Evolutionary conservation across 2,329 filamentous ascomycete genomes (phyloP), one percentile per base, ranked within the genome.

Genomic region (Calonectria pteridis): DNA sequence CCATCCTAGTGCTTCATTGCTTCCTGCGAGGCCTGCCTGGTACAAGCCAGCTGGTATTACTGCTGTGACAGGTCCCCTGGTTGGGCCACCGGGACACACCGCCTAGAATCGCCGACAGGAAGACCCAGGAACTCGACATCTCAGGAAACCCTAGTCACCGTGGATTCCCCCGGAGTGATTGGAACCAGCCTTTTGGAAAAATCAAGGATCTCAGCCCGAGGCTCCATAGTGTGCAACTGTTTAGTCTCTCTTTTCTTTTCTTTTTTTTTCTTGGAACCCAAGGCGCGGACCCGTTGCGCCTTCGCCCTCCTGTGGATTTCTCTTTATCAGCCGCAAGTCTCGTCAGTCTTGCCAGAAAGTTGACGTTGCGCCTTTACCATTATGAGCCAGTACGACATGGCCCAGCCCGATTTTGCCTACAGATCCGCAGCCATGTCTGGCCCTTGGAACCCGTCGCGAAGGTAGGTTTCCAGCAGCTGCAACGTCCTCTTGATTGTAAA

Each of bases 381-480:
- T 78, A 84, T 84, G 83, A 83, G 82, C 79, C 81, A 82, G 73
- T 81, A 82, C 80, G 82, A 85, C 75, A 87, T 88, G 87, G 84
- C 86, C 55, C 86, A 87, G 76, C 84, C 86, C 79, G 86, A 88
- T 68, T 84, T 87, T 84, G 83, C 85, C 75, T 89, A 89, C 83
- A 86, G 85, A 81, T 84, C 82, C 75, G 81, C 87, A 77, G 83
- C 84, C 79, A 85, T 86, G 82, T 83, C 87, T 74, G 85, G 87
- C 78, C 85, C 87, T 72, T 90, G 89, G 89, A 86, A 86, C 76
- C 81, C 87, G 76, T 84, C 86, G 77, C 88, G 87, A 84, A 91
- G 88, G 89, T 91, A 87, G 86, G 88, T 83, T 59, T 31, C 67
- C 67, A 67, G 72, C 59, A 69, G 63, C 43, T 53, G 67, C 43